Percentiles rank a stretch among this genome's conserved stretches.
phyloP scores from a whole-genome alignment of 192 early-diverging fungal genomes.

The Phycomyces blakesleeanus region DNA sequence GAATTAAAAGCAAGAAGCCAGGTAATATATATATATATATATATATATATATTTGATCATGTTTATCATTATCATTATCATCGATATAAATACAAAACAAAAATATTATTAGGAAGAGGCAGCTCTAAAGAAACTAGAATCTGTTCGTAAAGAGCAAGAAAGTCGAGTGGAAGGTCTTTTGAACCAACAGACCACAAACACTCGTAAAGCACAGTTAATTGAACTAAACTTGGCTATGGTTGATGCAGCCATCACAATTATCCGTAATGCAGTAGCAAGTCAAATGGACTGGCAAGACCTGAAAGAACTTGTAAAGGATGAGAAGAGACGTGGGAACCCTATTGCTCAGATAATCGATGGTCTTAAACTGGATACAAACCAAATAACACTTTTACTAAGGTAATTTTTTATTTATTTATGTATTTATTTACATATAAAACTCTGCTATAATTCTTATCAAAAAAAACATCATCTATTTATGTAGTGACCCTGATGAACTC shows the following conservation, averaged over 20 bases:
- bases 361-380: constrained; percentile 76
- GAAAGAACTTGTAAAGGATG: constrained; percentile 79
- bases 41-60: background rate
- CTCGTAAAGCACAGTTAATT: constrained; percentile 79
- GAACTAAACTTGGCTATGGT: constrained; percentile 80
- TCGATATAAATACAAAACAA: background rate
- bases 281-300: constrained; percentile 98
- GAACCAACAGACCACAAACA: constrained; percentile 61
- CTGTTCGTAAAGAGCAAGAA: constrained; percentile 73
- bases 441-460: no score
- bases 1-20: constrained; percentile 52
- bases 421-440: no score
- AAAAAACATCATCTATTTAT: constrained; percentile 20
- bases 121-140: constrained; percentile 81
- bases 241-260: constrained; percentile 82
- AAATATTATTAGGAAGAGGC: constrained; percentile 61
- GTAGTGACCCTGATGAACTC: constrained; percentile 57
- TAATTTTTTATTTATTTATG: no score
- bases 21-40: constrained; percentile 12
- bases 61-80: background rate
- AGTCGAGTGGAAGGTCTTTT: constrained; percentile 77
- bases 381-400: constrained; percentile 66
- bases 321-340: constrained; percentile 71
- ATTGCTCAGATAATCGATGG: constrained; percentile 73
- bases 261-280: constrained; percentile 81